Evolutionary conservation across 495 filamentous ascomycete genomes (phyloP).

Genomic region (Podospora pseudoanserina): DNA sequence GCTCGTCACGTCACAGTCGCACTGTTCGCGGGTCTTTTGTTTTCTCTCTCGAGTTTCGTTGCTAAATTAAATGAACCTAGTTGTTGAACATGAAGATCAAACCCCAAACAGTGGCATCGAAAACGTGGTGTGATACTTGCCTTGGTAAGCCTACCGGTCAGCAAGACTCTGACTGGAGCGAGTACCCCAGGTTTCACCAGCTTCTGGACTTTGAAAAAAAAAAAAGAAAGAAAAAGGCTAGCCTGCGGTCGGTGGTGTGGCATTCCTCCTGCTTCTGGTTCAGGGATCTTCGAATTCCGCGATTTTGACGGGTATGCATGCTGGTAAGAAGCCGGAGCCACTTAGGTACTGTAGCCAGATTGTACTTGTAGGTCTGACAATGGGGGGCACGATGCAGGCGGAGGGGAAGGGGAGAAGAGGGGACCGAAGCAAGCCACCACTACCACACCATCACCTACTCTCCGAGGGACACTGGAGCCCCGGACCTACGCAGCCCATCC

Average conservation of each 20-base stretch:
- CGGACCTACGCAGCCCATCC: neutral
- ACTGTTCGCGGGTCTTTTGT: neutral
- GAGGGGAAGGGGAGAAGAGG: neutral
- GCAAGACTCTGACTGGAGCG: neutral
- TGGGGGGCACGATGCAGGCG: neutral
- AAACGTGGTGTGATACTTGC: neutral
- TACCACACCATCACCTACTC: neutral
- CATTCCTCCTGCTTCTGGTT: conserved; percentile 22
- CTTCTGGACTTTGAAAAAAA: neutral
- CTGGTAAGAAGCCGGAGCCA: conserved; percentile 17
- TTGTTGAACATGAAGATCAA: neutral
- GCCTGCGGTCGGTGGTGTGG: conserved; percentile 19
- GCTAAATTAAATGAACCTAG: neutral
- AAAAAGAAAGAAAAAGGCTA: conserved; percentile 1
- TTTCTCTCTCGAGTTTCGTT: neutral
- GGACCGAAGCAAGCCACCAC: neutral
- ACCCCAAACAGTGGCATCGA: neutral
- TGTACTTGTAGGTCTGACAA: neutral
- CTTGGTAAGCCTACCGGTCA: neutral
- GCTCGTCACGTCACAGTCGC: neutral
- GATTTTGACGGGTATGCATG: conserved; percentile 30
- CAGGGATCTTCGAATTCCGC: conserved; percentile 20
- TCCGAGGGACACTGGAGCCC: neutral
- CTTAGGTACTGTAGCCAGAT: neutral
- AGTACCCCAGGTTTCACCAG: neutral